phyloP scores from a whole-genome alignment of 495 filamentous ascomycete species.

The Corynascus novoguineensis region DNA sequence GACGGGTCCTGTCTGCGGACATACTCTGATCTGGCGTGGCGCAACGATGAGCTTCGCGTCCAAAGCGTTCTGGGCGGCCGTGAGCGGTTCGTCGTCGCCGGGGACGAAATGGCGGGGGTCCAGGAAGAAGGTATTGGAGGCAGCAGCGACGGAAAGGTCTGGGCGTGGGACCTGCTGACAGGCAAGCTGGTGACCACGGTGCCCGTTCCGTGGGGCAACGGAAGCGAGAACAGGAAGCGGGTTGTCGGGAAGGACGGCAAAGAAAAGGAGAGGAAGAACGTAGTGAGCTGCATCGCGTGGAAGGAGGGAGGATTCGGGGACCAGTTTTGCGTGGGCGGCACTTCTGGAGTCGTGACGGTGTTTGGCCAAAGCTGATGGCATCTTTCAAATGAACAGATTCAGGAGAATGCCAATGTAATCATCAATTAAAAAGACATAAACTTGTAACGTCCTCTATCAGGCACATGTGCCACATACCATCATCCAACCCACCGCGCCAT shows the following conservation, averaged over 20 bases:
- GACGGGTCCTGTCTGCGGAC: constrained; percentile 68
- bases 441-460: neutral
- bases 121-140: constrained; percentile 29
- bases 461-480: neutral
- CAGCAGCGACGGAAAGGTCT: constrained; percentile 58
- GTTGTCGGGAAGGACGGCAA: constrained; percentile 47
- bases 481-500: neutral
- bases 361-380: constrained; percentile 39
- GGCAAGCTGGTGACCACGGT: constrained; percentile 61
- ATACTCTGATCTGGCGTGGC: constrained; percentile 57
- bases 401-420: no score
- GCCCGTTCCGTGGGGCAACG: constrained; percentile 55
- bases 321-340: constrained; percentile 52
- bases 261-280: constrained; percentile 47
- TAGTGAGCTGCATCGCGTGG: constrained; percentile 63
- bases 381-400: neutral
- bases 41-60: constrained; percentile 64
- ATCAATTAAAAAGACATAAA: neutral
- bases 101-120: constrained; percentile 59
- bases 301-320: constrained; percentile 59
- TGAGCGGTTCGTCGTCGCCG: constrained; percentile 74
- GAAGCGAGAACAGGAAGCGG: constrained; percentile 42
- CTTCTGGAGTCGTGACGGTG: constrained; percentile 50
- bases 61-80: constrained; percentile 65
- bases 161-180: constrained; percentile 84